A percentile compares a stretch with the other conserved stretches of the same genome.
Evolutionary conservation across 306 rosid species (phyloP).

Genomic region (Vigna hirtella): DNA sequence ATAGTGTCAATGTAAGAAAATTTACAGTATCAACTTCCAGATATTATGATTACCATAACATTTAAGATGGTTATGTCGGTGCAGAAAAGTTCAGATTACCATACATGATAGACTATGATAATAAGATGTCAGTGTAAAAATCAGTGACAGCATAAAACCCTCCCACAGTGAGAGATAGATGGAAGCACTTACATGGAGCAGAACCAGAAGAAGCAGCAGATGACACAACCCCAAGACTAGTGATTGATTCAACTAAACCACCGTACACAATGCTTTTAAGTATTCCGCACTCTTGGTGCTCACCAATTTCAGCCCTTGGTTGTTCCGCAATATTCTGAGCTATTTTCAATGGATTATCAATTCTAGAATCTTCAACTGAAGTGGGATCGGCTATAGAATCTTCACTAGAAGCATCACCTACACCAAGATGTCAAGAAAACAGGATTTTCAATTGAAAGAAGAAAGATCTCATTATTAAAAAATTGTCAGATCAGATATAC

Average conservation of each 20-base stretch:
- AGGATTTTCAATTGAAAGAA: neutral
- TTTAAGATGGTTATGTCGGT: too few species aligned
- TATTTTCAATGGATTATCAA: constrained; percentile 31
- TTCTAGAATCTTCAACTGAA: constrained; percentile 30
- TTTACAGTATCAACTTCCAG: too few species aligned
- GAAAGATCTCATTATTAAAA: constrained; percentile 26
- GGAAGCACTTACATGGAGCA: constrained; percentile 54
- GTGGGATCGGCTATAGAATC: constrained; percentile 1
- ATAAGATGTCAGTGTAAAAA: too few species aligned
- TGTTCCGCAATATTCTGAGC: constrained; percentile 37
- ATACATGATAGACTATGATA: too few species aligned
- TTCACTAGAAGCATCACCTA: constrained; percentile 33
- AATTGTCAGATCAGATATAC: neutral
- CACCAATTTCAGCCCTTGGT: constrained; percentile 31
- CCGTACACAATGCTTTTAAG: constrained; percentile 72
- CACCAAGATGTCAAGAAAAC: constrained; percentile 33
- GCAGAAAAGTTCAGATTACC: too few species aligned
- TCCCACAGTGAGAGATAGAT: neutral
- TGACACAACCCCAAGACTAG: constrained; percentile 75
- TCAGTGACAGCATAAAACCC: too few species aligned
- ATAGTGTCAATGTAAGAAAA: too few species aligned
- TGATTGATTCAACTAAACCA: constrained; percentile 68
- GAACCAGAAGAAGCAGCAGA: constrained; percentile 71
- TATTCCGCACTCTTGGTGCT: constrained; percentile 48
- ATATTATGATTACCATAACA: too few species aligned